phyloP scores from a whole-genome alignment of 2,329 filamentous ascomycete species.

The Diaporthe sp. region DNA sequence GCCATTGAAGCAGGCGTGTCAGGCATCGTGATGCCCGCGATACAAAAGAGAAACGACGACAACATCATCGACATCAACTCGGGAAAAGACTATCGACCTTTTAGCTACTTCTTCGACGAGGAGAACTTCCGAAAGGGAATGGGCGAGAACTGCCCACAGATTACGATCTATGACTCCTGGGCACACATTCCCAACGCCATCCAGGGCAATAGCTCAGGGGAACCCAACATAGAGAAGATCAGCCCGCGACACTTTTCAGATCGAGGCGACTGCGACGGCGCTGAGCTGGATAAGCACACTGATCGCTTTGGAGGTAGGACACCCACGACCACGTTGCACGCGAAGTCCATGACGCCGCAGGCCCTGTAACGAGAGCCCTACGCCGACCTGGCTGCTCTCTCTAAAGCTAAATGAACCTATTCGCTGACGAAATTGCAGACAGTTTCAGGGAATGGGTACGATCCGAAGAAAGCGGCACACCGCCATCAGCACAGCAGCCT shows the following conservation, averaged over 20 bases:
- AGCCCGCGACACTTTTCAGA: slow-evolving; percentile 55
- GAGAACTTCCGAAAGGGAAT: slow-evolving; percentile 58
- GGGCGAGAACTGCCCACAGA: slow-evolving; percentile 56
- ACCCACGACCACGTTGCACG: background rate
- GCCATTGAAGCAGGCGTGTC: slow-evolving; percentile 63
- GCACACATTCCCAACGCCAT: slow-evolving; percentile 55
- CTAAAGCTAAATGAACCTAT: background rate
- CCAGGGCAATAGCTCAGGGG: slow-evolving; percentile 6
- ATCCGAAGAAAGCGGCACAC: slow-evolving; percentile 42
- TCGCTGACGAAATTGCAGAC: slow-evolving; percentile 44
- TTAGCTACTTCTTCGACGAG: slow-evolving; percentile 64
- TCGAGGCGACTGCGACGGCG: slow-evolving; percentile 55
- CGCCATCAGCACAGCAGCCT: slow-evolving; percentile 47
- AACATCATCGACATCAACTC: slow-evolving; percentile 59
- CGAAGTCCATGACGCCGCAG: background rate
- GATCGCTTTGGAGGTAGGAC: slow-evolving; percentile 52
- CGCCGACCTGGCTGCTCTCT: background rate
- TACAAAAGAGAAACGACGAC: slow-evolving; percentile 57
- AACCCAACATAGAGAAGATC: slow-evolving; percentile 54
- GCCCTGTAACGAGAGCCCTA: background rate
- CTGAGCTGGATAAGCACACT: slow-evolving; percentile 58
- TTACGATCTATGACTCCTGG: slow-evolving; percentile 57
- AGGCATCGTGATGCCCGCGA: slow-evolving; percentile 60
- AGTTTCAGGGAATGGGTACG: slow-evolving; percentile 51
- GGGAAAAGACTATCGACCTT: slow-evolving; percentile 51